phyloP scores from a whole-genome alignment of 306 rosid genomes.

The Medicago lupulina region DNA sequence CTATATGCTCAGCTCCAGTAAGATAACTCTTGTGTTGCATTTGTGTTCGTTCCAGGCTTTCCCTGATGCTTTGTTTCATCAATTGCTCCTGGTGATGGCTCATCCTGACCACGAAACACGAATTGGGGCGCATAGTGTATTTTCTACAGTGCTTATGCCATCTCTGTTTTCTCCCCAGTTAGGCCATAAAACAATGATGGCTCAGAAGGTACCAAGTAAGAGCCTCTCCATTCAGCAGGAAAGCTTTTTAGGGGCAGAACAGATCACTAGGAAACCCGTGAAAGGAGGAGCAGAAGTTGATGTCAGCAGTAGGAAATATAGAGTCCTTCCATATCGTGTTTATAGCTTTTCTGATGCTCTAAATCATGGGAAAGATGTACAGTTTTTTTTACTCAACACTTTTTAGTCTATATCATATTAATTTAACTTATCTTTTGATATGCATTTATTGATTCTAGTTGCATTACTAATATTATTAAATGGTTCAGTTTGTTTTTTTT shows the following conservation, averaged over 20 bases:
- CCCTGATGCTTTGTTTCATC: slow-evolving; percentile 96
- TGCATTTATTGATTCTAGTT: slow-evolving; percentile 7
- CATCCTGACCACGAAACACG: slow-evolving; percentile 88
- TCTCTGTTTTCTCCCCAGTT: slow-evolving; percentile 53
- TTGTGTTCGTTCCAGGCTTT: slow-evolving; percentile 65
- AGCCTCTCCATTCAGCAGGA: slow-evolving; percentile 57
- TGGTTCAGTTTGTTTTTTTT: slow-evolving; percentile 10
- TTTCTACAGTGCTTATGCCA: slow-evolving; percentile 83
- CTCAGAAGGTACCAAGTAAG: slow-evolving; percentile 48
- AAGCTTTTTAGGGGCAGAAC: slow-evolving; percentile 44
- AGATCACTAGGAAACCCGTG: slow-evolving; percentile 39
- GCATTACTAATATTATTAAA: slow-evolving; percentile 21
- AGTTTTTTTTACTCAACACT: slow-evolving; percentile 26
- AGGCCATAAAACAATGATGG: slow-evolving; percentile 51
- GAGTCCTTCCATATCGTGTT: slow-evolving; percentile 41
- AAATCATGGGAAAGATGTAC: slow-evolving; percentile 67
- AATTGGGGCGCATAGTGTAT: slow-evolving; percentile 79
- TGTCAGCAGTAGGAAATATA: slow-evolving; percentile 41
- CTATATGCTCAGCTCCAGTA: slow-evolving; percentile 32
- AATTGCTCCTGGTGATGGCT: slow-evolving; percentile 84
- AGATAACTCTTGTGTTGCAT: slow-evolving; percentile 33
- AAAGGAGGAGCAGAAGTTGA: slow-evolving; percentile 51
- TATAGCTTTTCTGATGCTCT: slow-evolving; percentile 54
- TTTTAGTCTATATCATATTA: slow-evolving; percentile 12
- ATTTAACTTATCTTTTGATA: slow-evolving; percentile 20